Evolutionary conservation across 2,329 filamentous ascomycete genomes (phyloP).

Genomic region (Trichophyton mentagrophytes): DNA sequence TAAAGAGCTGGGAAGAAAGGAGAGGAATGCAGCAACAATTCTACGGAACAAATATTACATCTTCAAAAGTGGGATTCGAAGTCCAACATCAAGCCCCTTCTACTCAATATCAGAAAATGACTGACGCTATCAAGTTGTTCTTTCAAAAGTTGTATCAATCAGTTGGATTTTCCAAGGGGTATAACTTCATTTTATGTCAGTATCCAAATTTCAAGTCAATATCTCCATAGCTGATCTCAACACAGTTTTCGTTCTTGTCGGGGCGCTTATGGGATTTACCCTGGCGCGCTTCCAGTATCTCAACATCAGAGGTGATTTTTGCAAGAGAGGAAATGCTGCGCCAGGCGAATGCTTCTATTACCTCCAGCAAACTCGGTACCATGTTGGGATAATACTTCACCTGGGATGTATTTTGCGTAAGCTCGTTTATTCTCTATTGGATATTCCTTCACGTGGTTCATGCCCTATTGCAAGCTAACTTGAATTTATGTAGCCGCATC

Average conservation of each 20-base stretch:
- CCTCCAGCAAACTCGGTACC: slow-evolving; percentile 20
- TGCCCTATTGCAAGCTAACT: not conserved
- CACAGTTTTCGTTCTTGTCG: slow-evolving; percentile 31
- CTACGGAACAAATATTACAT: not conserved
- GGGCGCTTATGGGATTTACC: slow-evolving; percentile 37
- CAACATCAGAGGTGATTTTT: slow-evolving; percentile 6
- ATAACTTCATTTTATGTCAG: slow-evolving; percentile 10
- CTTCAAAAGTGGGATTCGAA: not conserved
- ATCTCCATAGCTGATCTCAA: not conserved
- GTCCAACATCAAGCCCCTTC: not conserved
- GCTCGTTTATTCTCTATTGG: not conserved
- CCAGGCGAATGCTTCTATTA: slow-evolving; percentile 38
- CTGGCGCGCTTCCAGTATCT: slow-evolving; percentile 40
- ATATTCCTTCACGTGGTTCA: too few relatives aligned
- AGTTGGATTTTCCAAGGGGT: slow-evolving; percentile 5
- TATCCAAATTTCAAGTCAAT: not conserved
- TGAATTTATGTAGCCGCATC: slow-evolving; percentile 19
- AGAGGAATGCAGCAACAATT: not conserved
- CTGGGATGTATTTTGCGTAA: slow-evolving; percentile 25
- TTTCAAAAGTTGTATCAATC: not conserved
- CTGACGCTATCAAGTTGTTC: not conserved
- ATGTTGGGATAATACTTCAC: slow-evolving; percentile 34
- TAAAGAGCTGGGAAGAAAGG: not conserved
- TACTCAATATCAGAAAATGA: not conserved
- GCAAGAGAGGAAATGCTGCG: slow-evolving; percentile 14